Evolutionary conservation across 2,329 filamentous ascomycete genomes (phyloP).

Genomic region (Bipolaris victoriae): DNA sequence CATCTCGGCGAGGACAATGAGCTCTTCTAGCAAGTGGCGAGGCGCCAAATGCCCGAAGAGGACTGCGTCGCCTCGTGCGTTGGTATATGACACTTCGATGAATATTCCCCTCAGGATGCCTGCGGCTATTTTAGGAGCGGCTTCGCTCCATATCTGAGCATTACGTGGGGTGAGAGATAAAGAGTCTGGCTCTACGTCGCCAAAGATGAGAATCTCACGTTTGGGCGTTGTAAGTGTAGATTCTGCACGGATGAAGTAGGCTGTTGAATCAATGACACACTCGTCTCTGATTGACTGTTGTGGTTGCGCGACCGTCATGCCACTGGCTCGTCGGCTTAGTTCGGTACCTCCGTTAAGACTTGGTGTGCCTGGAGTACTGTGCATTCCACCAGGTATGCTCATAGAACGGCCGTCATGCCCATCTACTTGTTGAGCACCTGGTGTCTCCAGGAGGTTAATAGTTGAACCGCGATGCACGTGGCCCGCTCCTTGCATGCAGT

Average conservation of each 20-base stretch:
- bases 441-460: slow-evolving; percentile 48
- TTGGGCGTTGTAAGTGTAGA: slow-evolving; percentile 43
- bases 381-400: slow-evolving; percentile 44
- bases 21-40: slow-evolving; percentile 78
- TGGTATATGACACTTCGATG: slow-evolving; percentile 94
- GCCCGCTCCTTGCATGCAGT: slow-evolving; percentile 72
- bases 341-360: slow-evolving; percentile 30
- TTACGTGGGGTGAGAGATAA: slow-evolving; percentile 84
- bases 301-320: slow-evolving; percentile 28
- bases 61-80: slow-evolving; percentile 75
- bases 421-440: slow-evolving; percentile 30
- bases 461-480: slow-evolving; percentile 54
- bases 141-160: slow-evolving; percentile 82
- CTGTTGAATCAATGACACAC: slow-evolving; percentile 86
- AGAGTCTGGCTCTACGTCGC: slow-evolving; percentile 91
- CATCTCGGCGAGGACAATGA: slow-evolving; percentile 72
- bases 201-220: slow-evolving; percentile 85
- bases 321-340: slow-evolving; percentile 25
- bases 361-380: slow-evolving; percentile 47
- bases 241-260: slow-evolving; percentile 87
- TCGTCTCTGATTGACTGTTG: slow-evolving; percentile 26
- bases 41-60: slow-evolving; percentile 92
- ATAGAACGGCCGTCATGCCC: slow-evolving; percentile 39
- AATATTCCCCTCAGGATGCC: slow-evolving; percentile 81
- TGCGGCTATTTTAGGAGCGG: slow-evolving; percentile 79